phyloP scores from a whole-genome alignment of 345 rosid genomes.

The Cardamine chenopodiifolia region DNA sequence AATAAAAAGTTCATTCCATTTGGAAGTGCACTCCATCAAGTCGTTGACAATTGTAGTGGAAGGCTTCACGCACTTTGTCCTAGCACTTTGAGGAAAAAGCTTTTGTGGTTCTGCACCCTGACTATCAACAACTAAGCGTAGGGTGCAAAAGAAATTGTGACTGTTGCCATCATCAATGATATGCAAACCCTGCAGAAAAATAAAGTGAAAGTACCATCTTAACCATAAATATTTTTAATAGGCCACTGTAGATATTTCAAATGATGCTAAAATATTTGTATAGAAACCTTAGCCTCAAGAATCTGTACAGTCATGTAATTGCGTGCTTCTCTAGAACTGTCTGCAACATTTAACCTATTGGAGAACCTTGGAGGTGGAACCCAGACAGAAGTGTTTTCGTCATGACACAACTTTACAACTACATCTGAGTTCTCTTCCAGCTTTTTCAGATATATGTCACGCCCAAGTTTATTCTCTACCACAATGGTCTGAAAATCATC shows the following conservation, averaged over 20 bases:
- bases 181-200: slow-evolving; percentile 71
- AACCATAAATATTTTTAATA: slow-evolving; percentile 14
- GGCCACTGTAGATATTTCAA: neutral
- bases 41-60: slow-evolving; percentile 46
- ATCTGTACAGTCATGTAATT: slow-evolving; percentile 73
- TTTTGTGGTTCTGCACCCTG: slow-evolving; percentile 86
- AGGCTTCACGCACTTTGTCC: slow-evolving; percentile 96
- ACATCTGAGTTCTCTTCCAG: slow-evolving; percentile 63
- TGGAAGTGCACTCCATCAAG: slow-evolving; percentile 58
- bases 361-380: slow-evolving; percentile 96
- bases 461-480: slow-evolving; percentile 89
- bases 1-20: slow-evolving; percentile 94
- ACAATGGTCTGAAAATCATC: slow-evolving; percentile 86
- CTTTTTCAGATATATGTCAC: slow-evolving; percentile 78
- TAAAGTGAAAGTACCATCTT: slow-evolving; percentile 24
- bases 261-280: slow-evolving; percentile 3
- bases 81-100: slow-evolving; percentile 93
- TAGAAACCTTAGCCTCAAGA: slow-evolving; percentile 84
- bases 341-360: slow-evolving; percentile 77
- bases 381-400: slow-evolving; percentile 67
- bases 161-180: slow-evolving; percentile 85
- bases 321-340: slow-evolving; percentile 76
- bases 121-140: slow-evolving; percentile 81
- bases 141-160: slow-evolving; percentile 88
- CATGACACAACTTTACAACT: slow-evolving; percentile 61